phyloP scores from a whole-genome alignment of 2,329 filamentous ascomycete genomes.

The Plectosphaerella sp. region DNA sequence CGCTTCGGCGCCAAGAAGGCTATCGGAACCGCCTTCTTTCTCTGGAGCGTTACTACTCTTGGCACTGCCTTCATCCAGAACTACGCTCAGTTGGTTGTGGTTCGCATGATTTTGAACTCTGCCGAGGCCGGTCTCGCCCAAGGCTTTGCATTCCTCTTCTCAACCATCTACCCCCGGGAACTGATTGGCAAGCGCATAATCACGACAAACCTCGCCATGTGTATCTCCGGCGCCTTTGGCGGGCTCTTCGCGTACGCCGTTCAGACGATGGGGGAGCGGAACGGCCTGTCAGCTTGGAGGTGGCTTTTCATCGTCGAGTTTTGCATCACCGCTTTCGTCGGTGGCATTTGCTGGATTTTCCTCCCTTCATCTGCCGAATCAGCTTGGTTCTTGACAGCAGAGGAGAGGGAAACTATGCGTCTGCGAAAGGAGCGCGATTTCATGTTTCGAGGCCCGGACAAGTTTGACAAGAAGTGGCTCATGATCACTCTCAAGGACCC shows the following conservation, averaged over 20 bases:
- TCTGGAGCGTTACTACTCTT: conserved; percentile 25
- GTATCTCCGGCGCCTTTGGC: conserved; percentile 23
- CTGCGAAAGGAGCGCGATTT: conserved; percentile 17
- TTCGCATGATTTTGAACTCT: conserved; percentile 26
- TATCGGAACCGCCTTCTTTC: conserved; percentile 23
- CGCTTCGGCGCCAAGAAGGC: conserved; percentile 17
- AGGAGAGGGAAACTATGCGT: conserved; percentile 27
- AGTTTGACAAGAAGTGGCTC: conserved; percentile 19
- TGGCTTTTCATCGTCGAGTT: conserved; percentile 47
- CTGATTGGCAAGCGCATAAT: conserved; percentile 25
- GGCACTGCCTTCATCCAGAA: conserved; percentile 23
- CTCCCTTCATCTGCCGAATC: too few species aligned
- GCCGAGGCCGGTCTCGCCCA: conserved; percentile 29
- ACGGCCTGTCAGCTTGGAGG: conserved; percentile 42
- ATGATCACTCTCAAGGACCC: conserved; percentile 20
- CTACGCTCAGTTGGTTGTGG: conserved; percentile 19
- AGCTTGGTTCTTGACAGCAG: conserved; percentile 35
- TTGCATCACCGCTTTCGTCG: too few species aligned
- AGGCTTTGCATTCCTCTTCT: conserved; percentile 24
- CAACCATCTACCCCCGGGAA: conserved; percentile 26
- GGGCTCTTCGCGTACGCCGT: conserved; percentile 22
- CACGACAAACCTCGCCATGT: conserved; percentile 23
- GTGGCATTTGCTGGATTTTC: too few species aligned
- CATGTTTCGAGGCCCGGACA: conserved; percentile 21
- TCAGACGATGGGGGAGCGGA: conserved; percentile 36